Evolutionary conservation across 331 rosid genomes (phyloP).

Genomic region (Acacia concinna): DNA sequence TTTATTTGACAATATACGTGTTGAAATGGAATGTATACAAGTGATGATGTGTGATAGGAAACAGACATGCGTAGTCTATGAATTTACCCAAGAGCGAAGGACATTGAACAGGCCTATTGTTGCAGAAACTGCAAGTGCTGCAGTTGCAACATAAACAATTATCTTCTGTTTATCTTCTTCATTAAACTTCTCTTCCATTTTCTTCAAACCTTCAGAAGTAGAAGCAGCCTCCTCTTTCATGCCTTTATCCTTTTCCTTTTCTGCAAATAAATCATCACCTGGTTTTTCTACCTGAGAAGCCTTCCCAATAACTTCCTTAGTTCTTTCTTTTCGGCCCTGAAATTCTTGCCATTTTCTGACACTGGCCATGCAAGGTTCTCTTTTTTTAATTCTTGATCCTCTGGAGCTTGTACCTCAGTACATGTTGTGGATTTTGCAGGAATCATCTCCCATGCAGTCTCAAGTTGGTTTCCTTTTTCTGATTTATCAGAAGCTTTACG

Average conservation of each 20-base stretch:
- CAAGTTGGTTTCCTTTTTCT: constrained; percentile 17
- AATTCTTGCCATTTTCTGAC: constrained; percentile 20
- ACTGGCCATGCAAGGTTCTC: neutral
- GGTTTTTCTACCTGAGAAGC: constrained; percentile 16
- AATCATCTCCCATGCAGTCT: neutral
- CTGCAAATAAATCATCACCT: neutral
- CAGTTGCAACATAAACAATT: constrained; percentile 49
- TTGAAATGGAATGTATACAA: neutral
- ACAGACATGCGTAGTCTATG: neutral
- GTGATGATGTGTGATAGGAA: neutral
- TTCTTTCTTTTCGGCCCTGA: constrained; percentile 15
- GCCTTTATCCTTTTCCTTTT: constrained; percentile 26
- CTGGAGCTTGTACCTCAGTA: neutral
- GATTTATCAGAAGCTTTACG: neutral
- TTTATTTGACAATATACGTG: neutral
- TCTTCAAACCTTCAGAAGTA: constrained; percentile 36
- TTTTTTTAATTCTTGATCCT: neutral
- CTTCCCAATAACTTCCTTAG: neutral
- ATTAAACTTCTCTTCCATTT: constrained; percentile 27
- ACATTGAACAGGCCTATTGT: constrained; percentile 47
- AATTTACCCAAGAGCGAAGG: constrained; percentile 28
- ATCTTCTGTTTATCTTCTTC: constrained; percentile 43
- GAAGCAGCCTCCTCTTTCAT: constrained; percentile 33
- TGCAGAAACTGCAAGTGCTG: constrained; percentile 40
- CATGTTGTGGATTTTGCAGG: neutral